Base-by-base conservation (phyloP, 2,329 filamentous ascomycete genomes). In the Pseudocercospora macadamiae region DNA sequence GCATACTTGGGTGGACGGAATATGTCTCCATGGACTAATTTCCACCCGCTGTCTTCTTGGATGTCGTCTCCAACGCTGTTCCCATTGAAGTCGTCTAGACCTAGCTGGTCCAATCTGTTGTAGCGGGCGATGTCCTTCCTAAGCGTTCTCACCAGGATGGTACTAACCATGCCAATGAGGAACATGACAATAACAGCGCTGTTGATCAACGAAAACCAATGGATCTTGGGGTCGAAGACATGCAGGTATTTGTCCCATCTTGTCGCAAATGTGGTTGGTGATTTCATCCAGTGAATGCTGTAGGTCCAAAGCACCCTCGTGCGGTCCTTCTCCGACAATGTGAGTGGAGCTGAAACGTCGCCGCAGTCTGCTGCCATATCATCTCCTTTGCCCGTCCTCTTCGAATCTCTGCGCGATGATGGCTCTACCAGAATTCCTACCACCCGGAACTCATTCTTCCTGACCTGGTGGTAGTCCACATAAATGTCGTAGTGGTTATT, bases 221-320 rank as follows among this genome's bases (percentile, higher is more conserved):
- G 95, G 68, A 99, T 97, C 80, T 95, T 96, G 53, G 95, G 93
- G 74, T 97, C 93, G 72, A 93, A 96, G 26, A 99, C 93, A 71
- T 97, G 93, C 32, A 99, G 83, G 73, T 97, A 97, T 77, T 96
- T 97, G 81, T 99, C 95, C 95, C 95, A 99, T 64, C 95, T 86
- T 10, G 95, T 99, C 25, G 95, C 95, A 88, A 96, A 99, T 1
- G 89, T 90, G 1, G 93, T 97, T 0, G 83, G 72, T 0, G 92
- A 97, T 66, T 87, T 85, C 57, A 83, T 84, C 95, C 95, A 99
- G 76, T 88, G 89, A 12, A 97, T 91, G 65, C 89, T 91, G 79
- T 99, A 99, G 4, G 92, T 96, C 79, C 91, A 99, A 2, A 86
- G 85, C 19, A 97, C 90, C 18, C 83, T 77, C 18, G 83, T 91